Conservation (phyloP, 371 early-diverging fungal genomes). For the Actinomucor elegans region DNA sequence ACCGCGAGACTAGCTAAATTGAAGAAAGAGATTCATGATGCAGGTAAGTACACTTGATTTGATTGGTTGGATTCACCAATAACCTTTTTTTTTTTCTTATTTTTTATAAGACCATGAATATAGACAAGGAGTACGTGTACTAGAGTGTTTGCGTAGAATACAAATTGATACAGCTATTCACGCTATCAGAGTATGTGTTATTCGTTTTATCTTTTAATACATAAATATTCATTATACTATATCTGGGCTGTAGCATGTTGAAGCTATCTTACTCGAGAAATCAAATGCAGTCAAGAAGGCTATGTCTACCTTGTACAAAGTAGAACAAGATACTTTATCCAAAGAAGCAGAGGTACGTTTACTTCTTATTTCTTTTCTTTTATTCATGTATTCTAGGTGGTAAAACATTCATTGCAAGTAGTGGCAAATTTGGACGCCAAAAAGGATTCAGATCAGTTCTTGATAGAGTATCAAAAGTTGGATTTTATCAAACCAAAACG, state of each 20-base stretch:
- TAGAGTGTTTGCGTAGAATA: conserved; percentile 49
- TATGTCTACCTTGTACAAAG: conserved; percentile 39
- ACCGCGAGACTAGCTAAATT: conserved; percentile 42
- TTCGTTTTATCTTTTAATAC: not conserved
- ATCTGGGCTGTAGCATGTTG: conserved; percentile 39
- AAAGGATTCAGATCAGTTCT: conserved; percentile 31
- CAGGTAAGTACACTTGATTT: conserved; percentile 36
- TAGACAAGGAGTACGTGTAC: conserved; percentile 51
- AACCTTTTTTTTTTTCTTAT: not conserved
- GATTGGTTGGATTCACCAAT: not conserved
- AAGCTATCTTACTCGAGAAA: conserved; percentile 47
- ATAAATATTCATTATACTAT: not conserved
- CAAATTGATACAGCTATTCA: conserved; percentile 42
- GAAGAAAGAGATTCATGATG: conserved; percentile 54
- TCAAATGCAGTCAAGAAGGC: conserved; percentile 29
- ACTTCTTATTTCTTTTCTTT: too few species aligned
- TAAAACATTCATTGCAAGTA: conserved; percentile 15
- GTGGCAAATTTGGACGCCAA: conserved; percentile 34
- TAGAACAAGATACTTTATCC: conserved; percentile 34
- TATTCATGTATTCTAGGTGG: conserved; percentile 19
- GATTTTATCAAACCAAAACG: conserved; percentile 41
- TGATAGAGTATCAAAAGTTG: conserved; percentile 40
- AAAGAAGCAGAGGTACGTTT: conserved; percentile 29
- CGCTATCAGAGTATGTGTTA: conserved; percentile 44
- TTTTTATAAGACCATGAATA: conserved; percentile 50